phyloP scores from a whole-genome alignment of 2,329 filamentous ascomycete genomes.

The Bipolaris oryzae region DNA sequence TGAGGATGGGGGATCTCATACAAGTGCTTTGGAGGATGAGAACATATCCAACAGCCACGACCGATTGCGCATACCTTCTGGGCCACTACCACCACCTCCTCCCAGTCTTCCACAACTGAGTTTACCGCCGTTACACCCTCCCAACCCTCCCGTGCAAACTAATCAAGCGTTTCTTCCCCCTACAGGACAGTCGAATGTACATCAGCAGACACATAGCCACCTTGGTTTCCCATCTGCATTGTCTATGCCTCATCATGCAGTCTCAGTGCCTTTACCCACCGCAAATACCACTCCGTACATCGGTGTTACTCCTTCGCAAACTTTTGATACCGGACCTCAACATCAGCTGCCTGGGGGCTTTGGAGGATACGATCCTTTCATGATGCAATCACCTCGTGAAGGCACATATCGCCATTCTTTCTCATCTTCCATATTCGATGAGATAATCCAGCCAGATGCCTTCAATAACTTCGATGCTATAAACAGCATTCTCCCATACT shows the following conservation, averaged over 20 bases:
- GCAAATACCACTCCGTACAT: neutral
- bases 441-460: neutral
- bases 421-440: too few species aligned
- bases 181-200: neutral
- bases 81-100: neutral
- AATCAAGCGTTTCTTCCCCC: neutral
- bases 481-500: neutral
- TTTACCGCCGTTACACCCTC: slow-evolving; percentile 1
- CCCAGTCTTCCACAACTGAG: neutral
- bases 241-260: slow-evolving; percentile 1
- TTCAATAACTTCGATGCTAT: neutral
- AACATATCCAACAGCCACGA: slow-evolving; percentile 4
- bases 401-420: neutral
- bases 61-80: neutral
- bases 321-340: neutral
- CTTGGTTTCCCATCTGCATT: neutral
- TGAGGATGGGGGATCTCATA: neutral
- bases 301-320: neutral
- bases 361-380: neutral
- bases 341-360: neutral
- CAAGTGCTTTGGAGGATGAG: slow-evolving; percentile 1
- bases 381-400: neutral
- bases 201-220: neutral
- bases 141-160: neutral
- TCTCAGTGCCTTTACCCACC: neutral